These are phyloP conservation scores for Diaporthe batatas DNA, from an alignment of 2,329 filamentous ascomycete genomes.

Conservation along the genomic window DNA sequence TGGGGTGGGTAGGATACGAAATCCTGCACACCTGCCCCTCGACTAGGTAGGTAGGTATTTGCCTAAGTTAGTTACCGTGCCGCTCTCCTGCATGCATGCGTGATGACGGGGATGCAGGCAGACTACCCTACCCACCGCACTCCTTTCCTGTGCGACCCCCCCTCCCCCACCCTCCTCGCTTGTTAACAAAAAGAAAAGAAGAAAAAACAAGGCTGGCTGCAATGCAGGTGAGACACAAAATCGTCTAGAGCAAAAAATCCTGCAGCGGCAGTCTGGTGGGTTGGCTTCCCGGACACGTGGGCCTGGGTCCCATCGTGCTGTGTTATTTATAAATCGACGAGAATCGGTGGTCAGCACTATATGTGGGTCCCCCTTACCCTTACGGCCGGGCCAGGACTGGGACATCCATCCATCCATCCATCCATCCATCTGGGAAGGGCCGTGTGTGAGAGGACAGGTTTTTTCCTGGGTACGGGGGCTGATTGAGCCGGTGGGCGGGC, in stretches of 20 bases:
- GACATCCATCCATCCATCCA: no score
- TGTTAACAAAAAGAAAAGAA: background rate
- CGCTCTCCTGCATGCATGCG: background rate
- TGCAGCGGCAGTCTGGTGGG: no score
- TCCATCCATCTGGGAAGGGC: no score
- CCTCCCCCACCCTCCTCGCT: background rate
- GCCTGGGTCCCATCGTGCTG: constrained; percentile 18
- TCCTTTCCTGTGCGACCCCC: background rate
- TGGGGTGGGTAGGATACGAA: background rate
- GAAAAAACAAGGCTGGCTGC: no score
- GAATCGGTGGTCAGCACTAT: constrained; percentile 31
- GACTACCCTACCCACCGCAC: background rate
- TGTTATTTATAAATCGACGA: background rate
- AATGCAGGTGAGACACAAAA: background rate
- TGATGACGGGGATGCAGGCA: background rate
- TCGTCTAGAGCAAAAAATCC: background rate
- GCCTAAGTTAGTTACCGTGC: background rate
- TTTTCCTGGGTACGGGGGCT: background rate
- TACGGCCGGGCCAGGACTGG: no score
- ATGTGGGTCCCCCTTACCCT: constrained; percentile 15
- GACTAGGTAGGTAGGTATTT: no score
- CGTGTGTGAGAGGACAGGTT: background rate
- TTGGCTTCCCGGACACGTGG: constrained; percentile 34
- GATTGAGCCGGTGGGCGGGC: no score
- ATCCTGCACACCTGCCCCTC: background rate